Evolutionary conservation across 257 asterid genomes (phyloP), one percentile per base, ranked within the genome.

Genomic region (Solanum arcanum): DNA sequence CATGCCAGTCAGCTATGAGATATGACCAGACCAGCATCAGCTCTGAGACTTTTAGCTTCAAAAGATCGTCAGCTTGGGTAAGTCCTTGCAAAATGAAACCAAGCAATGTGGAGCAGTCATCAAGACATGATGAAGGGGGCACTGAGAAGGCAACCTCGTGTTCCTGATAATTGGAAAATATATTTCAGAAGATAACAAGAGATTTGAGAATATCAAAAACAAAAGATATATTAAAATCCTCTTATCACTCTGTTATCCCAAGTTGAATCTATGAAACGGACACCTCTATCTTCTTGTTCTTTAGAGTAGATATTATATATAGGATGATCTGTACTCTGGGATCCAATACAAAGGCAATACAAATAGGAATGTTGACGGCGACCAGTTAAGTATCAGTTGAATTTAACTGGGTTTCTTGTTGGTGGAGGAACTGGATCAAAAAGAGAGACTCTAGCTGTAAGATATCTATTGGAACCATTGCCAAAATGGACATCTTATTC

Each of bases 1-100:
- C 92, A 83, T 91, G 86, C 93, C 93, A 91, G 62, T 91, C 89
- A 52, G 92, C 89, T 70, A 91, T 91, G 33, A 87, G 87, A 86
- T 91, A 39, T 81, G 93, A 90, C 93, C 93, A 91, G 49, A 87
- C 86, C 59, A 88, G 90, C 89, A 89, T 78, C 80, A 91, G 77
- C 74, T 91, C 91, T 39, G 88, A 68, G 86, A 91, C 74, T 72
- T 85, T 87, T 77, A 91, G 89, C 88, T 70, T 80, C 89, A 62
- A 56, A 44, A 89, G 86, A 27, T 33, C 86, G 18, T 72, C 75
- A 42, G 78, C 86, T 35, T 89, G 88, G 78, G 86, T 31, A 87
- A 91, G 76, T 83, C 88, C 87, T 89, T 87, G 89, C 88, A 89
- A 84, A 85, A 87, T 87, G 78, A 91, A 89, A 44, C 84, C 83